A percentile compares a stretch with the other conserved stretches of the same genome.
Conservation (phyloP, 257 asterid species). For the Agastache rugosa region DNA sequence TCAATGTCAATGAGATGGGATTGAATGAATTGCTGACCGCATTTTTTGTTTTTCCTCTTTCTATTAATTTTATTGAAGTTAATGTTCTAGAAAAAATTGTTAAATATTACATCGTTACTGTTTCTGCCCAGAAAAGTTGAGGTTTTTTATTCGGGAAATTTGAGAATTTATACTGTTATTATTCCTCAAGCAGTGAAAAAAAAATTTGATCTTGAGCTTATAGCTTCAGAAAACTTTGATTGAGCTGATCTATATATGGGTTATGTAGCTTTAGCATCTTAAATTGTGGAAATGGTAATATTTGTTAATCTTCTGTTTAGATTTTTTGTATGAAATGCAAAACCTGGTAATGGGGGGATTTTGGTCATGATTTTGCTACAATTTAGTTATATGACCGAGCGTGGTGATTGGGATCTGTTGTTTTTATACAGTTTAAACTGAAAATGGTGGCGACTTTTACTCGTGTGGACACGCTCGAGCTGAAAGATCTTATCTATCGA, state of each 20-base stretch:
- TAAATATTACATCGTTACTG: slow-evolving; percentile 12
- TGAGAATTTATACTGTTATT: slow-evolving; percentile 11
- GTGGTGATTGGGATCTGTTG: slow-evolving; percentile 47
- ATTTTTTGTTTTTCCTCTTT: neutral
- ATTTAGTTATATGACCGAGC: neutral
- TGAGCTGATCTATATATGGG: slow-evolving; percentile 43
- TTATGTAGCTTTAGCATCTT: slow-evolving; percentile 14
- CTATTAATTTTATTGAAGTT: slow-evolving; percentile 1
- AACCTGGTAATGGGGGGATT: slow-evolving; percentile 4
- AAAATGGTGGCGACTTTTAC: slow-evolving; percentile 71
- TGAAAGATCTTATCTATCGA: slow-evolving; percentile 61
- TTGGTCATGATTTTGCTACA: neutral
- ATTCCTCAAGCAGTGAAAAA: neutral
- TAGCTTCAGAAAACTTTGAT: slow-evolving; percentile 27
- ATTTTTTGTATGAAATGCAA: slow-evolving; percentile 5
- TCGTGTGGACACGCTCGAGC: slow-evolving; percentile 69
- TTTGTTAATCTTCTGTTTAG: slow-evolving; percentile 13
- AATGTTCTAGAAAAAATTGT: neutral
- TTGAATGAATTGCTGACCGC: slow-evolving; percentile 35
- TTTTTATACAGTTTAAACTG: slow-evolving; percentile 38
- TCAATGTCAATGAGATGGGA: slow-evolving; percentile 25
- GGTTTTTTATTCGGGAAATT: slow-evolving; percentile 34
- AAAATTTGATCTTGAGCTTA: slow-evolving; percentile 25
- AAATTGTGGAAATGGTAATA: neutral
- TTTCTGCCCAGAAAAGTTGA: slow-evolving; percentile 30